Conservation (phyloP, 2,329 filamentous ascomycete species). For the Colletotrichum viniferum region DNA sequence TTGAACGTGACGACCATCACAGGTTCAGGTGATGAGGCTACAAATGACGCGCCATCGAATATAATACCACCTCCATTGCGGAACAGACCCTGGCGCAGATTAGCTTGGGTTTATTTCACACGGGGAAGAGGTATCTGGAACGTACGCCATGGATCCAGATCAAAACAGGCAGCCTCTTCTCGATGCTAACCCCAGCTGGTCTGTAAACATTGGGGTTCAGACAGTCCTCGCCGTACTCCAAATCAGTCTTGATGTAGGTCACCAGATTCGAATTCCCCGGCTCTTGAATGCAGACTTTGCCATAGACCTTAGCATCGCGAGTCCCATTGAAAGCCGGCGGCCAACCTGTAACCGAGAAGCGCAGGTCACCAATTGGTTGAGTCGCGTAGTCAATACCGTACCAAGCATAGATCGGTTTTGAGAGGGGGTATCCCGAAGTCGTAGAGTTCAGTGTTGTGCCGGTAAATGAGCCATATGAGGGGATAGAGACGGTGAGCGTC, state of each 20-base stretch:
- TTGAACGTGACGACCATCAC: slow-evolving; percentile 32
- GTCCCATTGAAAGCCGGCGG: background rate
- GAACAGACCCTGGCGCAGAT: background rate
- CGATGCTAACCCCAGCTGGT: background rate
- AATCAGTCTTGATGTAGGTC: background rate
- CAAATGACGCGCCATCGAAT: slow-evolving; percentile 26
- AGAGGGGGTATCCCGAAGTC: background rate
- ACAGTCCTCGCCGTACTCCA: slow-evolving; percentile 13
- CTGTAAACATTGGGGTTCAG: slow-evolving; percentile 15
- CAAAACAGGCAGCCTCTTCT: slow-evolving; percentile 21
- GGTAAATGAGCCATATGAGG: background rate
- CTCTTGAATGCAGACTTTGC: slow-evolving; percentile 5
- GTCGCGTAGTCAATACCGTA: slow-evolving; percentile 3
- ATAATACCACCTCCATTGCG: slow-evolving; percentile 9
- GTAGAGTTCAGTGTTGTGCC: background rate
- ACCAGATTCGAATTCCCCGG: slow-evolving; percentile 1
- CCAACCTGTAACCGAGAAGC: background rate
- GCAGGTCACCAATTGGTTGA: background rate
- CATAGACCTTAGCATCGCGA: background rate
- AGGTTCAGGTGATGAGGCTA: slow-evolving; percentile 26
- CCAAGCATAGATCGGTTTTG: background rate
- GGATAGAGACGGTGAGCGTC: background rate
- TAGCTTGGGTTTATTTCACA: rapidly evolving
- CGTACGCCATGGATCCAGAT: slow-evolving; percentile 21
- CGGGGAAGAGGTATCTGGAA: rapidly evolving